Base-by-base conservation (phyloP, 2,329 filamentous ascomycete genomes). In the Ophiostoma tasmaniense region DNA sequence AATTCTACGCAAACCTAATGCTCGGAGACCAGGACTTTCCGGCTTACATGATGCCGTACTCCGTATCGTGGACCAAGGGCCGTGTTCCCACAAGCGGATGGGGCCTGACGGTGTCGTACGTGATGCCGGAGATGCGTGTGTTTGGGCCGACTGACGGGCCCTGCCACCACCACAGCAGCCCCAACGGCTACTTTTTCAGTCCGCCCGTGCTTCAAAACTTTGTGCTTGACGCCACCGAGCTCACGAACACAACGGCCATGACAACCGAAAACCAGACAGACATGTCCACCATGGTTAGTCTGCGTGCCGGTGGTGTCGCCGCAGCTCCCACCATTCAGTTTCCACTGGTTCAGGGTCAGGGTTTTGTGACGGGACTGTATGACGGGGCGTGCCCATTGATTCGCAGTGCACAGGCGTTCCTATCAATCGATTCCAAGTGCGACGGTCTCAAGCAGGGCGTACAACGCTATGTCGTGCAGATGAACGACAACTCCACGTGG, bases 261-360 rank as follows among this genome's bases (percentile, higher is more conserved):
- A 85, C 84, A 0, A 82, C 77, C 17, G 82, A 85, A 76, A 80
- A 78, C 73, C 77, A 84, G 72, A 88, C 81, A 69, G 86, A 82
- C 67, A 89, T 81, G 75, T 90, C 81, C 45, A 84, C 80, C 17
- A 87, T 92, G 72, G 87, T 92, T 64, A 89, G 90, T 62, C 81
- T 98, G 39, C 84, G 81, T 66, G 82, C 83, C 2, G 80, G 82
- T 28, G 33, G 55, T 3, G 22, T 66, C 11, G 75, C 77, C n/a
- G 80, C 81, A 2, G 77, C 81, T 1, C 85, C 89, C 0, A 81
- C 84, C 1, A 84, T 98, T 25, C 89, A 86, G 0, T 92, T 96
- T 72, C 93, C 93, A 0, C 76, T 97, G 8, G 87, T 96, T 0
- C 94, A 98, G 76, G 95, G 95, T 13, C 95, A 96, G 87, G 89